Evolutionary conservation across 1,284 basidiomycete genomes (phyloP), one percentile per base, ranked within the genome.

Genomic region (Marasmius tenuissimus): DNA sequence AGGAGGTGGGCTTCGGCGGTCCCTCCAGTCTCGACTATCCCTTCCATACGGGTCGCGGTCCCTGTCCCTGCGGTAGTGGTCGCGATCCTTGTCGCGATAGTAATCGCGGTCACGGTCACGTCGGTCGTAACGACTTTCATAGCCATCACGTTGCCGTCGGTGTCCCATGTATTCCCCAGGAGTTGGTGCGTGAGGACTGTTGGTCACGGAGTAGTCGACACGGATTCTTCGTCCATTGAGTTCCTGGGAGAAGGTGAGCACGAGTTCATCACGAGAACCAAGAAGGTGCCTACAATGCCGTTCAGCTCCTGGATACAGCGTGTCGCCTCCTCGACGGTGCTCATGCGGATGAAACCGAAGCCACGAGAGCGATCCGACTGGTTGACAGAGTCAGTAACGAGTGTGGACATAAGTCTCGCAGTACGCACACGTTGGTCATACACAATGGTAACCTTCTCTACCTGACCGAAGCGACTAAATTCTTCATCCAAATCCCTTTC

Each of bases 81-180:
- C 81, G 57, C 56, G 61, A 49, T 67, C 64, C 18, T 79, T 78
- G 63, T 81, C 78, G 37, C 80, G 73, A 58, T 74, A 69, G 53
- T 71, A 69, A 63, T 80, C 78, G 40, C 80, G 72, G 62, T 75
- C 61, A 20, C 60, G 58, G 57, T 76, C 74, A 42, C 82, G 27
- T 27, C 27, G 75, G 58, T 79, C 73, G 50, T 74, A 68, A 59
- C 75, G 70, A 49, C 74, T 74, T 34, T 77, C 75, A 70, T 85
- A 83, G 1, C 83, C 81, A 63, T 90, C 88, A 55, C 87, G 82
- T 60, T 77, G 72, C 55, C 92, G 89, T 67, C 92, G 89, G 69
- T 93, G 91, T 16, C 96, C 95, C 91, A 96, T 96, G 79, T 99
- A 99, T 78, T 98, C 93, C 65, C 97, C 97, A 4, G 97, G 97